Percentiles rank a stretch among this genome's conserved stretches.
These are phyloP conservation scores for Cladophialophora immunda DNA, from an alignment of 2,329 filamentous ascomycete species.

Conservation along the genomic window DNA sequence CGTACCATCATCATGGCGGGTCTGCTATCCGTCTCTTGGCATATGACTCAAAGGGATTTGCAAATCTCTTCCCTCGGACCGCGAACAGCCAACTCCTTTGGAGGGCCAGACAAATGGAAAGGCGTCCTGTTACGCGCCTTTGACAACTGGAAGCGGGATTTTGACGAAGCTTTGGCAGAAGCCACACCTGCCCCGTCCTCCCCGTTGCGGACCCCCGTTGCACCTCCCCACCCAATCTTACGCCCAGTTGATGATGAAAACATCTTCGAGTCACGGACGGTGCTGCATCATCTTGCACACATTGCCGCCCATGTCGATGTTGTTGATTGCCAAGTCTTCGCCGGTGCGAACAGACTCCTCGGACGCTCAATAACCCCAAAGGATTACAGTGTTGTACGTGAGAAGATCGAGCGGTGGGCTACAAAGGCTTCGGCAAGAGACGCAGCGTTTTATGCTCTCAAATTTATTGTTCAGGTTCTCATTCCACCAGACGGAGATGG, in stretches of 20 bases:
- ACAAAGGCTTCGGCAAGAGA: slow-evolving; percentile 87
- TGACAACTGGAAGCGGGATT: slow-evolving; percentile 92
- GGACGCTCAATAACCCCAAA: slow-evolving; percentile 83
- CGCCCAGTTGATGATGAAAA: slow-evolving; percentile 66
- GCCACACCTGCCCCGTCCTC: slow-evolving; percentile 49
- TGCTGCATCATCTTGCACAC: slow-evolving; percentile 91
- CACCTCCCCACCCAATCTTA: slow-evolving; percentile 47
- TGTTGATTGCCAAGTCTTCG: slow-evolving; percentile 96
- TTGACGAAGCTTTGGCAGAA: slow-evolving; percentile 79
- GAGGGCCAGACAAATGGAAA: slow-evolving; percentile 91
- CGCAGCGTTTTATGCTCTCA: slow-evolving; percentile 89
- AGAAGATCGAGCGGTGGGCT: slow-evolving; percentile 86
- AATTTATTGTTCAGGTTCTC: slow-evolving; percentile 86
- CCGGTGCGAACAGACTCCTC: slow-evolving; percentile 82
- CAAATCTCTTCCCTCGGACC: slow-evolving; percentile 84
- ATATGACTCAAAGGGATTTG: slow-evolving; percentile 95
- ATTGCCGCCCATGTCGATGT: slow-evolving; percentile 99
- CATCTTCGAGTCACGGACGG: slow-evolving; percentile 86
- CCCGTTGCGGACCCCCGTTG: slow-evolving; percentile 56
- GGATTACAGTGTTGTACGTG: slow-evolving; percentile 80
- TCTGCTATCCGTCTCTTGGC: slow-evolving; percentile 91
- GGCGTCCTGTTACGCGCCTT: slow-evolving; percentile 85
- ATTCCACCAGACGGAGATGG: slow-evolving; percentile 58
- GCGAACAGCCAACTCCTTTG: slow-evolving; percentile 75
- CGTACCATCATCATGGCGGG: slow-evolving; percentile 94